These are phyloP conservation scores for Capsicum rhomboideum DNA, from an alignment of 257 asterid species.

Conservation along the genomic window DNA sequence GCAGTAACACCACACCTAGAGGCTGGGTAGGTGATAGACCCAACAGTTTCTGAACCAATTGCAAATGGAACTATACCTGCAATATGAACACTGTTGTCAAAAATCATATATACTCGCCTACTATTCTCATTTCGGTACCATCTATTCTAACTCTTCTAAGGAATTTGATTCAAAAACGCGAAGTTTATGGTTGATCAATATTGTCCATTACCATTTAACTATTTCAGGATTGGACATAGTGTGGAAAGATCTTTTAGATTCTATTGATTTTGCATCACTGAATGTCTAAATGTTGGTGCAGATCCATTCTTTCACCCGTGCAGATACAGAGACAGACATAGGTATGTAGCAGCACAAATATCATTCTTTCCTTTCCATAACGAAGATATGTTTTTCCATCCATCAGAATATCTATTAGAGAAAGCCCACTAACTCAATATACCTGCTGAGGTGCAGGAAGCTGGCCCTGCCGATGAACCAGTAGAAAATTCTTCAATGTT, in stretches of 20 bases:
- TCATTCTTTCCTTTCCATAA: not conserved
- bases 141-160: not conserved
- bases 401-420: not conserved
- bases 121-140: not conserved
- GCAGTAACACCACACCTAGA: slow-evolving; percentile 95
- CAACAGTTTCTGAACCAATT: slow-evolving; percentile 93
- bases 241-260: not conserved
- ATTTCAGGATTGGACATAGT: not conserved
- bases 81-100: slow-evolving; percentile 5
- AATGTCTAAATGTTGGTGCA: not conserved
- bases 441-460: slow-evolving; percentile 89
- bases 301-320: not conserved
- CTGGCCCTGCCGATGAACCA: slow-evolving; percentile 99
- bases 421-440: not conserved
- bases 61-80: slow-evolving; percentile 87
- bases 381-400: not conserved
- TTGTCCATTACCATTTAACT: not conserved
- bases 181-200: not conserved
- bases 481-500: slow-evolving; percentile 83
- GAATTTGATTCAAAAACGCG: not conserved
- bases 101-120: not conserved
- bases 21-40: slow-evolving; percentile 91
- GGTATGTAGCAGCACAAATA: not conserved
- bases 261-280: not conserved
- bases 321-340: not conserved